These are phyloP conservation scores for Kwoniella dejecticola DNA, from an alignment of 768 basidiomycete species.

Conservation along the genomic window DNA sequence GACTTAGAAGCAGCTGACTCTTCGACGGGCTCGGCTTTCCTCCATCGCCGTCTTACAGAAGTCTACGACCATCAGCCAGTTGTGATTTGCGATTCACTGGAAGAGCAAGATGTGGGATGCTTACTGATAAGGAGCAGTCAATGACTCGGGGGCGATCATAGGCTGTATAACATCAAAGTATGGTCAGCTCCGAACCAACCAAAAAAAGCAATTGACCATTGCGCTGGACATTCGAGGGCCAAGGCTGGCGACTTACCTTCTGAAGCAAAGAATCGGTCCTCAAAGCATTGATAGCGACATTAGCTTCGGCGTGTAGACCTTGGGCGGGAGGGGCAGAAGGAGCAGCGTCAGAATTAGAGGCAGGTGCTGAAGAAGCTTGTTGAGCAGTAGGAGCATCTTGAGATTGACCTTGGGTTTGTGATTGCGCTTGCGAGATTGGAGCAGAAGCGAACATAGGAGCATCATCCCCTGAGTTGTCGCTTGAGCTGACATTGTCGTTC, in stretches of 20 bases:
- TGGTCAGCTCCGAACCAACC: neutral
- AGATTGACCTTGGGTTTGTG: neutral
- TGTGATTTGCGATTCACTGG: neutral
- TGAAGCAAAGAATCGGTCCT: constrained; percentile 6
- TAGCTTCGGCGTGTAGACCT: constrained; percentile 6
- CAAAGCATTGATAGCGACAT: constrained; percentile 3
- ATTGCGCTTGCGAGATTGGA: neutral
- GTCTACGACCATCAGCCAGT: constrained; percentile 10
- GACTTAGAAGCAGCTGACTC: constrained; percentile 5
- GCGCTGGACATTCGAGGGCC: neutral
- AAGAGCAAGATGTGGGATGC: neutral
- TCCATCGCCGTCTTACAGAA: constrained; percentile 20
- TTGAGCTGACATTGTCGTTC: neutral
- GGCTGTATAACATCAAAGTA: neutral
- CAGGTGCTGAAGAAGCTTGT: neutral
- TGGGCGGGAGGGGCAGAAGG: neutral
- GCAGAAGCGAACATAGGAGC: neutral
- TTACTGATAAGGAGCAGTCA: constrained; percentile 23
- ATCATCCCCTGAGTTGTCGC: neutral
- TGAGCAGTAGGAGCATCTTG: neutral
- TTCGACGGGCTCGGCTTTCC: constrained; percentile 9
- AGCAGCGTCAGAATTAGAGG: neutral
- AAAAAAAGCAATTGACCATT: no score
- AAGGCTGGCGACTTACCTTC: neutral
- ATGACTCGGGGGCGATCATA: constrained; percentile 15